Evolutionary conservation across 2,329 filamentous ascomycete genomes (phyloP), one percentile per base, ranked within the genome.

Genomic region (Mollisia scopiformis): DNA sequence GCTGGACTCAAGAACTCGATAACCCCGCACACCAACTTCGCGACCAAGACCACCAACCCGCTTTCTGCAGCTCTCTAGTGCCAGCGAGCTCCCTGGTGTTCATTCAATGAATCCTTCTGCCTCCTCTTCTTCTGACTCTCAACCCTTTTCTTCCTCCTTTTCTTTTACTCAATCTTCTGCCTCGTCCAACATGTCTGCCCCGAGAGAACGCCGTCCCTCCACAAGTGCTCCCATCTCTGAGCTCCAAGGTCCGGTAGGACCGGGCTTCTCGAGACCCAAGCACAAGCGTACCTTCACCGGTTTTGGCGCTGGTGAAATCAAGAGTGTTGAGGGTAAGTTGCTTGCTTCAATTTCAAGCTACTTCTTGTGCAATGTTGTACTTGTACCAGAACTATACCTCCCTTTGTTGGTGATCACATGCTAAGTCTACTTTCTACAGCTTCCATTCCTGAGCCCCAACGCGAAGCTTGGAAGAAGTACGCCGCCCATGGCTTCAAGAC

Each of bases 251-350:
- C 89, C 91, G 19, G 87, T 97, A 59, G 90, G 90, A n/a, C 92
- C 93, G 41, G 94, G 96, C 74, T 88, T 90, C 78, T 87, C 85
- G 27, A 85, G 95, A 63, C 95, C 95, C 49, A 99, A 98, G 80
- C 95, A 99, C 81, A 97, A 92, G 83, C 87, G 95, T 69, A 98
- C 94, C n/a, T 91, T 91, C 68, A 99, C 95, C 10, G 95, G 95
- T 8, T 95, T 98, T 74, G 93, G 93, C 33, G 85, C 93, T 28
- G 82, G 86, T 35, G 95, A 99, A 74, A 97, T 97, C 81, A 97
- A 97, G 82, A 89, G 79, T 71, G 92, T 98, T 52, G 93, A 98
- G 80, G 92, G 93, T 81, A 87, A 79, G 79, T 70, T 43, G 27
- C 51, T 60, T 50, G 10, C 8, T 25, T 14, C 41, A 23, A 25